phyloP scores from a whole-genome alignment of 345 rosid genomes.

The Brassica incana region DNA sequence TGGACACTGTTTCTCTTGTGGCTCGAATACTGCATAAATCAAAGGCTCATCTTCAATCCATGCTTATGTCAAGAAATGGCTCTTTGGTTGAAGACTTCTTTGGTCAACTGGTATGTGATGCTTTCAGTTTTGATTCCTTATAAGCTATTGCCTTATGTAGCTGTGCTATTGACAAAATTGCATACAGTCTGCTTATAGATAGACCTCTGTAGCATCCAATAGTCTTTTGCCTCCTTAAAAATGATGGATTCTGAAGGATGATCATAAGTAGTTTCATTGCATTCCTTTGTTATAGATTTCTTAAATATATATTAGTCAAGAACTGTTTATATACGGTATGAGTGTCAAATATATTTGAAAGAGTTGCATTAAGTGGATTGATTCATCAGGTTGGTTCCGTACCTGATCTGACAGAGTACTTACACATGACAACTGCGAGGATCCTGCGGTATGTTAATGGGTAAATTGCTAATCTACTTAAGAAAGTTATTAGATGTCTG shows the following conservation, averaged over 20 bases:
- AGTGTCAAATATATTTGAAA: conserved; percentile 17
- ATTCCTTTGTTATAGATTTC: neutral
- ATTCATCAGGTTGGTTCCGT: conserved; percentile 82
- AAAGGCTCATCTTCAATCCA: conserved; percentile 86
- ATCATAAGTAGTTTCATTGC: conserved; percentile 15
- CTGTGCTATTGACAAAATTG: conserved; percentile 10
- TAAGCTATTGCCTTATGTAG: conserved; percentile 2
- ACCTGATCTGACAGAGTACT: conserved; percentile 71
- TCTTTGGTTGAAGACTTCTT: conserved; percentile 87
- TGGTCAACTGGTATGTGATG: conserved; percentile 61
- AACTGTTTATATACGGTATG: conserved; percentile 14
- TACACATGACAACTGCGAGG: conserved; percentile 89
- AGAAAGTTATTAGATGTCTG: neutral
- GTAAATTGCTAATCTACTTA: conserved; percentile 45
- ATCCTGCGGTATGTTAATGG: conserved; percentile 85
- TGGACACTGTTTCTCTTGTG: conserved; percentile 75
- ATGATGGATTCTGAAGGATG: neutral
- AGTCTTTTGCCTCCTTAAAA: conserved; percentile 3
- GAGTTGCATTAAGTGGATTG: conserved; percentile 29
- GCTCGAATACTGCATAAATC: conserved; percentile 87
- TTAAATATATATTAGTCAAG: conserved; percentile 1
- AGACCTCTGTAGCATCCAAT: conserved; percentile 18
- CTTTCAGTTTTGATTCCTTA: neutral
- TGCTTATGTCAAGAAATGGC: conserved; percentile 80
- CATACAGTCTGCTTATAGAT: neutral